Evolutionary conservation across 2,329 filamentous ascomycete genomes (phyloP), one percentile per base, ranked within the genome.

Genomic region (Fusarium gaditjirri): DNA sequence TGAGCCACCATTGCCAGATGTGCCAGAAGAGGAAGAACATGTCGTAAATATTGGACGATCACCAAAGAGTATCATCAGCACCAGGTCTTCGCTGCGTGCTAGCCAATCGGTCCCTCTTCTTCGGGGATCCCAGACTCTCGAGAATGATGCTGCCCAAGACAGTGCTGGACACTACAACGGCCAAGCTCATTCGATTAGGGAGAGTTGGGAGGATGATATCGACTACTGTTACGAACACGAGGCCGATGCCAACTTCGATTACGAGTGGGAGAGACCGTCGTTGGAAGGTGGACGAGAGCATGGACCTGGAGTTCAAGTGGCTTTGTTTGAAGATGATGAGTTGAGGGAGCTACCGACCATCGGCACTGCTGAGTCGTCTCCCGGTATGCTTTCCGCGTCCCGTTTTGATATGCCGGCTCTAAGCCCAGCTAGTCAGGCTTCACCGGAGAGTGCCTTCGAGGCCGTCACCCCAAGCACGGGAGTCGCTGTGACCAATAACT

Each of bases 191-290:
- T 71, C 74, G n/a, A 73, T 78, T 27, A 80, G 80, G 12, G 85
- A 86, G 73, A 90, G 83, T 72, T 92, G 90, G 90, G 90, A 92
- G 75, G 89, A 91, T 57, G 89, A 89, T 69, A 92, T 92, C 68
- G 90, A 92, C 76, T 92, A 91, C 79, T 91, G 89, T 76, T 92
- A 92, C 75, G 90, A 92, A 71, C 88, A 92, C 73, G 90, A 90
- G 71, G 89, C 86, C 17, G 90, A 92, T 78, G 90, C 89, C 12
- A 84, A 91, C 78, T 92, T 89, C 76, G 87, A 92, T 68, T 92
- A 90, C 73, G 86, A 90, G 47, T 92, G 90, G 90, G 88, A 90
- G 64, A 86, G 87, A 21, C 82, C 85, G 6, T 91, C 89, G 1
- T 74, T 87, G 57, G 88, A 90, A 52, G 76, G 73, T 21, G 66